phyloP scores from a whole-genome alignment of 805 yeast species.

The Saturnispora besseyi region DNA sequence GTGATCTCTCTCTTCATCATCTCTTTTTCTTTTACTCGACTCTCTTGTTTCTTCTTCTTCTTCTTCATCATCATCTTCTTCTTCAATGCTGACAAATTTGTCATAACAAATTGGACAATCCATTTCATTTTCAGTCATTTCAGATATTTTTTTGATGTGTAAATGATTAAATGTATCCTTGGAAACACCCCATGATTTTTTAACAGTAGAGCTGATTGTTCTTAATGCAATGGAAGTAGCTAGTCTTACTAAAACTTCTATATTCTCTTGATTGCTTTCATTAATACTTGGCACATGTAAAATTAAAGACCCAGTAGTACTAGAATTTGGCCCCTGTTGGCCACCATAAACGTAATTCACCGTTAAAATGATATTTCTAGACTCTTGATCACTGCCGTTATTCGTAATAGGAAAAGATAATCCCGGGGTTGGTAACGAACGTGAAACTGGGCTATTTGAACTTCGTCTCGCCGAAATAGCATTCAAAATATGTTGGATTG shows the following conservation, averaged over 20 bases:
- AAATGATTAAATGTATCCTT: slow-evolving; percentile 44
- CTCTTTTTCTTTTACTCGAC: slow-evolving; percentile 1
- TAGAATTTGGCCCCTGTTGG: slow-evolving; percentile 11
- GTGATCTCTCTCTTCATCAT: slow-evolving; percentile 3
- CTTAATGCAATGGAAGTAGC: slow-evolving; percentile 66
- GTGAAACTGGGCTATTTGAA: neutral
- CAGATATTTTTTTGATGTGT: slow-evolving; percentile 28
- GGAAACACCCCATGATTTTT: slow-evolving; percentile 44
- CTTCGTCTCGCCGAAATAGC: neutral
- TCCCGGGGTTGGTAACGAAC: neutral
- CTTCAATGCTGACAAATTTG: slow-evolving; percentile 29
- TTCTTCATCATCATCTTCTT: slow-evolving; percentile 4
- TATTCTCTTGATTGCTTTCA: slow-evolving; percentile 48
- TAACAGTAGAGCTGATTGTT: slow-evolving; percentile 44
- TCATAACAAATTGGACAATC: slow-evolving; percentile 64
- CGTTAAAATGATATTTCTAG: slow-evolving; percentile 32
- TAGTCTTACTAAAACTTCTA: slow-evolving; percentile 51
- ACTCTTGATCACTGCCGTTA: slow-evolving; percentile 12
- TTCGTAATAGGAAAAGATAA: neutral
- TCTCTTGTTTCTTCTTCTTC: slow-evolving; percentile 2
- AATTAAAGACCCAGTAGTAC: slow-evolving; percentile 45
- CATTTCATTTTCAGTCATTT: slow-evolving; percentile 24
- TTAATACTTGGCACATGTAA: slow-evolving; percentile 59
- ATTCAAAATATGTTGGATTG: neutral
- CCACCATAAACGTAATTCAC: slow-evolving; percentile 31